phyloP scores from a whole-genome alignment of 2,329 filamentous ascomycete species.

The Diaporthe nobilis region DNA sequence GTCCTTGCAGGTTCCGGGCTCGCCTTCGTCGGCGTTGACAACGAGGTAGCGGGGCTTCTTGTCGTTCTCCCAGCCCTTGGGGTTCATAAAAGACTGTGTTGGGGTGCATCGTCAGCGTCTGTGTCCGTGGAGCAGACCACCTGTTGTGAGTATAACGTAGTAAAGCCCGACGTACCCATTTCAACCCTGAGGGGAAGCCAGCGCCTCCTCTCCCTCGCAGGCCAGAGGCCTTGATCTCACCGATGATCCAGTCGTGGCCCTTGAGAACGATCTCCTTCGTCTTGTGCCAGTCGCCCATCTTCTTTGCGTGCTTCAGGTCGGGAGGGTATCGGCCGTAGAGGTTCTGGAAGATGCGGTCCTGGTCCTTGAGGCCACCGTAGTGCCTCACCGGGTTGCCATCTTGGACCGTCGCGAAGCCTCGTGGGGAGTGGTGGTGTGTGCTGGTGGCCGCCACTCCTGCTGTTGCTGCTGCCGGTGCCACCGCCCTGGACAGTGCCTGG shows the following conservation, averaged over 20 bases:
- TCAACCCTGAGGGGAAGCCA: constrained; percentile 97
- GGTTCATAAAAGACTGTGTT: constrained; percentile 97
- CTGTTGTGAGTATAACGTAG: too few relatives aligned
- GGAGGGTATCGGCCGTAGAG: constrained; percentile 93
- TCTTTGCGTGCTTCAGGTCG: constrained; percentile 94
- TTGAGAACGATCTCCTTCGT: constrained; percentile 98
- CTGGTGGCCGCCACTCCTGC: constrained; percentile 55
- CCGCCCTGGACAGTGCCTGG: constrained; percentile 56
- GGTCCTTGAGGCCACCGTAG: constrained; percentile 91
- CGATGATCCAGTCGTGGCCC: constrained; percentile 99
- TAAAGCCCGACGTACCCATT: constrained; percentile 81
- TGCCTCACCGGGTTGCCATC: constrained; percentile 78
- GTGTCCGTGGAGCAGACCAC: neutral
- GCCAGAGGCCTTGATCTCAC: constrained; percentile 96
- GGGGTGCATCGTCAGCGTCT: constrained; percentile 44
- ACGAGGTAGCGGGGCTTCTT: constrained; percentile 95
- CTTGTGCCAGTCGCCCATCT: constrained; percentile 99
- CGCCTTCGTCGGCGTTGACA: constrained; percentile 98
- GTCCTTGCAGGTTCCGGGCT: constrained; percentile 99
- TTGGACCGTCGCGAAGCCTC: constrained; percentile 86
- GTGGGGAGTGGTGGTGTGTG: constrained; percentile 64
- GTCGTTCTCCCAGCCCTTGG: constrained; percentile 99
- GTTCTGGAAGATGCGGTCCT: constrained; percentile 99
- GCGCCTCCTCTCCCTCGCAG: constrained; percentile 96
- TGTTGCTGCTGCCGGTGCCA: constrained; percentile 41